Evolutionary conservation across 768 basidiomycete species (phyloP), one percentile per base, ranked within the genome.

Genomic region (Pleurotus sapidus): DNA sequence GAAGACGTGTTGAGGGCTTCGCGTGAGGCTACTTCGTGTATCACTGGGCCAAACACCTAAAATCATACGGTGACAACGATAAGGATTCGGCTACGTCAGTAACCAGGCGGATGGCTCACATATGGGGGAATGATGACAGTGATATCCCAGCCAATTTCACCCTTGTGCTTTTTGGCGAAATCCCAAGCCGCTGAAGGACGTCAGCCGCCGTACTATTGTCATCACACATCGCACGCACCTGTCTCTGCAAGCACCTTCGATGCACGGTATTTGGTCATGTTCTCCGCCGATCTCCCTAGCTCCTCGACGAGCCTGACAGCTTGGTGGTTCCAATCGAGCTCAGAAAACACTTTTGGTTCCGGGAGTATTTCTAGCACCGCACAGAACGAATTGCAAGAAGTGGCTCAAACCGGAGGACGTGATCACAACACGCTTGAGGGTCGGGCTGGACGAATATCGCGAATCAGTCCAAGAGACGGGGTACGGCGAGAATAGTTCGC

Each of bases 381-480:
- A n/a, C n/a, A n/a, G n/a, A n/a, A n/a, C n/a, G n/a, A n/a, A n/a
- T n/a, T n/a, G n/a, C n/a, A n/a, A n/a, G n/a, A n/a, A n/a, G n/a
- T n/a, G n/a, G n/a, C n/a, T n/a, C n/a, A n/a, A n/a, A n/a, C 68
- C 72, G 1, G 88, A 90, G 9, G 84, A 84, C 0, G 87, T 89
- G 57, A 89, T 68, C 6, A 91, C 82, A 42, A 94, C 73, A 3
- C 91, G 82, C 66, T 88, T 84, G 61, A 93, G 74, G 7, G 67
- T 62, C 14, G 76, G 61, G 50, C 81, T 74, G 63, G 34, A 45
- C 6, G 9, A 3, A 20, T 45, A 15, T 25, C n/a, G 17, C 18
- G 38, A 12, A 45, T 57, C 27, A 8, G 20, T 20, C 8, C 14
- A 23, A 46, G 39, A 11, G 15, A 38, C 38, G 14, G 9, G 56